phyloP scores from a whole-genome alignment of 208 protist genomes.

The Naegleria lovaniensis region DNA sequence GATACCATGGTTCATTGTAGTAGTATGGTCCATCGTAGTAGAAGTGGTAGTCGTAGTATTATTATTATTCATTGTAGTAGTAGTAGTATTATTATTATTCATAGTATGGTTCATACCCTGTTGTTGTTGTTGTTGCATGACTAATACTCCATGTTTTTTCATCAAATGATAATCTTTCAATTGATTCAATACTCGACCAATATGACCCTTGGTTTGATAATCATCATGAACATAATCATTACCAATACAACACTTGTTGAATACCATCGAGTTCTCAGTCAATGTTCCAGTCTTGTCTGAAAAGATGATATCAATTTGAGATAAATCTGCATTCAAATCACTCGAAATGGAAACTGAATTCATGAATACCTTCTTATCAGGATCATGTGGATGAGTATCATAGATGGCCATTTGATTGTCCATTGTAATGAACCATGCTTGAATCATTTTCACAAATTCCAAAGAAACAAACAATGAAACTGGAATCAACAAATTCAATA shows the following conservation, averaged over 20 bases:
- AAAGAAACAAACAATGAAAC: constrained; percentile 79
- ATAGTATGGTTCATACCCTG: too few relatives aligned
- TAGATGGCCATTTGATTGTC: constrained; percentile 64
- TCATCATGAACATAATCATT: not conserved
- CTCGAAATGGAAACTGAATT: constrained; percentile 47
- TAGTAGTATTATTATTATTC: not conserved
- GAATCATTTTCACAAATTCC: constrained; percentile 71
- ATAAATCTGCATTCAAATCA: constrained; percentile 72
- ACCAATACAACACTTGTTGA: constrained; percentile 53
- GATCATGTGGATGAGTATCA: constrained; percentile 52
- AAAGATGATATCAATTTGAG: constrained; percentile 71
- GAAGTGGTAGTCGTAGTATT: too few relatives aligned
- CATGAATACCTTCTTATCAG: constrained; percentile 29
- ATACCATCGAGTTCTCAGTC: constrained; percentile 77
- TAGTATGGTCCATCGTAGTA: too few relatives aligned
- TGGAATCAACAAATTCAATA: constrained; percentile 76
- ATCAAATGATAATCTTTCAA: not conserved
- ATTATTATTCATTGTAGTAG: not conserved
- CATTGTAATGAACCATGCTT: constrained; percentile 62
- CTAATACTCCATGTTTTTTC: not conserved
- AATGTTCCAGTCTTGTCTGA: constrained; percentile 80
- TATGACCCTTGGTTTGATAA: constrained; percentile 14
- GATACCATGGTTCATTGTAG: too few relatives aligned
- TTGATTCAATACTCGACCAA: not conserved
- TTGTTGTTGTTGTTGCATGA: too few relatives aligned